Percentiles rank a stretch among this genome's conserved stretches.
phyloP scores from a whole-genome alignment of 805 yeast species.

The Monosporozyma servazzii region DNA sequence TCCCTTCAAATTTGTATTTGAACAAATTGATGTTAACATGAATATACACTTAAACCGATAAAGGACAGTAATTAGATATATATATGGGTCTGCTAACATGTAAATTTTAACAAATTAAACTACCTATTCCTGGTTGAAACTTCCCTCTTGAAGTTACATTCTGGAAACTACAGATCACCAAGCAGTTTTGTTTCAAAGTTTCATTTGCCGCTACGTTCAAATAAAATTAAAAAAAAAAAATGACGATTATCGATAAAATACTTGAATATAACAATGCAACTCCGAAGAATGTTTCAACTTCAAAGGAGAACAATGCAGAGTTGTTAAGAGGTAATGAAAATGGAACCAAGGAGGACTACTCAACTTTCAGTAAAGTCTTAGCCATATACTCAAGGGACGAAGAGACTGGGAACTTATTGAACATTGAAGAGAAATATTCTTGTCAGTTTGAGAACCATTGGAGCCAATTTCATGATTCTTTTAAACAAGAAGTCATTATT shows the following conservation, averaged over 20 bases:
- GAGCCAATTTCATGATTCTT: conserved; percentile 13
- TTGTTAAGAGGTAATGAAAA: conserved; percentile 7
- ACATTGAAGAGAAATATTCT: conserved; percentile 29
- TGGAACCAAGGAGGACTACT: conserved; percentile 11
- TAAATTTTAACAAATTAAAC: not conserved
- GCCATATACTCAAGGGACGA: conserved; percentile 31
- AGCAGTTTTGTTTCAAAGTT: not conserved
- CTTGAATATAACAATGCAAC: not conserved
- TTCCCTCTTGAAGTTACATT: not conserved
- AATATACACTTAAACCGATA: not conserved
- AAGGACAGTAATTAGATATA: not conserved
- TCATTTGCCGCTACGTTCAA: not conserved
- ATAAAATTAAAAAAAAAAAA: conserved; percentile 2
- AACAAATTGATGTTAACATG: not conserved
- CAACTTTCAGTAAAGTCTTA: conserved; percentile 34
- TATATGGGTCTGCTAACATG: not conserved
- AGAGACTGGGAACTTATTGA: conserved; percentile 11
- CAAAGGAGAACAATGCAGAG: conserved; percentile 13
- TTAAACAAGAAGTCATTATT: conserved; percentile 3
- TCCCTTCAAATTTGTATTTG: not conserved
- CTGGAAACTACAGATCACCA: not conserved
- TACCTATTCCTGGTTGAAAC: not conserved
- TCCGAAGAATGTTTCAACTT: conserved; percentile 1
- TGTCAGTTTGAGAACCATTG: conserved; percentile 26
- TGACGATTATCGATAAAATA: conserved; percentile 11